Conservation (phyloP, 2,329 filamentous ascomycete species). For the Sordariomycetes sp. region DNA sequence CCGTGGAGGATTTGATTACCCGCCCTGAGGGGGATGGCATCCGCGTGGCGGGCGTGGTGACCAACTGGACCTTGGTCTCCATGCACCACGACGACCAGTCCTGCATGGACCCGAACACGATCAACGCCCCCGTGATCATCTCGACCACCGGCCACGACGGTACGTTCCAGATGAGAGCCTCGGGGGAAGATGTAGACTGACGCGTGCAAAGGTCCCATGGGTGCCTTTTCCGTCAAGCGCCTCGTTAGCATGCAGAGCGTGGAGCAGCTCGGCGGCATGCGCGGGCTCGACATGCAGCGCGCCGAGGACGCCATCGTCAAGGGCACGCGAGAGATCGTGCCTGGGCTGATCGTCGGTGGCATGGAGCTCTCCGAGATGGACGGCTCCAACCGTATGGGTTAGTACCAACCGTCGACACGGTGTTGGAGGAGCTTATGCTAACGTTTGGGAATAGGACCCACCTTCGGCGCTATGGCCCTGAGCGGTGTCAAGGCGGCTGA, state of each 20-base stretch:
- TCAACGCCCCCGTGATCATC: conserved; percentile 83
- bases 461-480: conserved; percentile 82
- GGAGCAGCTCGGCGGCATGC: conserved; percentile 81
- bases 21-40: conserved; percentile 49
- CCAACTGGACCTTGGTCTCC: conserved; percentile 88
- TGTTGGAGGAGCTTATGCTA: not conserved
- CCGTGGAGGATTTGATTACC: conserved; percentile 87
- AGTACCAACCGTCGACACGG: conserved; percentile 8
- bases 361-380: conserved; percentile 92
- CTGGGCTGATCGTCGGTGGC: conserved; percentile 82
- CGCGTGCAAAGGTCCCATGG: conserved; percentile 50
- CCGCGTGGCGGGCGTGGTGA: conserved; percentile 79
- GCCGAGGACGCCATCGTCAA: conserved; percentile 94
- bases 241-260: conserved; percentile 81
- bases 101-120: conserved; percentile 97
- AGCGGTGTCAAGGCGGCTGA: conserved; percentile 86
- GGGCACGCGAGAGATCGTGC: conserved; percentile 76
- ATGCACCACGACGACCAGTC: conserved; percentile 83
- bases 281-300: conserved; percentile 82
- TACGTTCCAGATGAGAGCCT: not conserved
- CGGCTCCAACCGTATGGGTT: conserved; percentile 81
- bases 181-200: not conserved
- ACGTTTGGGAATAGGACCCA: conserved; percentile 39
- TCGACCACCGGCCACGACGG: conserved; percentile 84
- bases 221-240: conserved; percentile 83